A percentile compares a stretch with the other conserved stretches of the same genome.
Conservation (phyloP, 495 filamentous ascomycete genomes). For the Penicillium pulvis region DNA sequence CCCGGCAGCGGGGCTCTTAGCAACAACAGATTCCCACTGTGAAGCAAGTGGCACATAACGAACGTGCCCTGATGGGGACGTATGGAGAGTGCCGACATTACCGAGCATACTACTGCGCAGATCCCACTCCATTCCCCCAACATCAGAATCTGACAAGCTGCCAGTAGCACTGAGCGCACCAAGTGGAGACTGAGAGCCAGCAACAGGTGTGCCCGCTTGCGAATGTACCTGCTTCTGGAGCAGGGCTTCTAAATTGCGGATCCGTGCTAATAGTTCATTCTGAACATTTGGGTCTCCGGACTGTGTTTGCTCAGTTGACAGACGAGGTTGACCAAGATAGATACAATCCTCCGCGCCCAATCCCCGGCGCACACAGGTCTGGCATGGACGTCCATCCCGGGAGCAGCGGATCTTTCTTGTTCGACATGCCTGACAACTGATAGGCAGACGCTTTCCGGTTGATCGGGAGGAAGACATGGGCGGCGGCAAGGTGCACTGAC, state of each 20-base stretch:
- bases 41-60: constrained; percentile 42
- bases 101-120: constrained; percentile 28
- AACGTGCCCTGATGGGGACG: constrained; percentile 42
- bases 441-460: constrained; percentile 41
- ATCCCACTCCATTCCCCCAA: constrained; percentile 18
- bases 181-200: constrained; percentile 33
- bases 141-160: constrained; percentile 37
- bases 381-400: constrained; percentile 44
- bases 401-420: constrained; percentile 45
- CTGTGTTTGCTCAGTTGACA: constrained; percentile 36
- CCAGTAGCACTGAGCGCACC: constrained; percentile 33
- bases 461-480: constrained; percentile 33
- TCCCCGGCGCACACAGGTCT: constrained; percentile 44
- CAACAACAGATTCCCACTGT: constrained; percentile 38
- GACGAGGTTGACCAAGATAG: constrained; percentile 43
- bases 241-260: constrained; percentile 41
- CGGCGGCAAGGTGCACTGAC: neutral
- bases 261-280: constrained; percentile 38
- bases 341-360: constrained; percentile 45
- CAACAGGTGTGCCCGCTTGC: constrained; percentile 19
- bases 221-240: constrained; percentile 40
- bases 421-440: constrained; percentile 47
- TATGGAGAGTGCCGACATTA: constrained; percentile 36
- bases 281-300: constrained; percentile 32
- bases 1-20: constrained; percentile 30